Conservation (phyloP, 140 eudicot genomes). For the Stevia rebaudiana region DNA sequence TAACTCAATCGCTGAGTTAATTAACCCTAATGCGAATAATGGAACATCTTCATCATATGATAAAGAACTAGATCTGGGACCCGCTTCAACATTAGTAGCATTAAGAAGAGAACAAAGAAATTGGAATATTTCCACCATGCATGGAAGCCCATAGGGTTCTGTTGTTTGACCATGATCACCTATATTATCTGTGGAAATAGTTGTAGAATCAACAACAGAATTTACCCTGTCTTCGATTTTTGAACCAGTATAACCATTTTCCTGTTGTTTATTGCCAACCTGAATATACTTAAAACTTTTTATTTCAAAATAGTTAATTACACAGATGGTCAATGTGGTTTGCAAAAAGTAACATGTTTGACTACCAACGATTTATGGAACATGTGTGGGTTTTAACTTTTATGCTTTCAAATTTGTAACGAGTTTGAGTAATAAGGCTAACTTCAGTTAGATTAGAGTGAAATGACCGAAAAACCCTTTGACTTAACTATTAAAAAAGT, state of each 20-base stretch:
- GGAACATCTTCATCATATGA: slow-evolving; percentile 87
- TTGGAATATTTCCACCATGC: slow-evolving; percentile 83
- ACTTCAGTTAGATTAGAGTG: too few relatives aligned
- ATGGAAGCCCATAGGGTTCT: slow-evolving; percentile 79
- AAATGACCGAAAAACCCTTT: too few relatives aligned
- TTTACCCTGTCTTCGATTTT: slow-evolving; percentile 3
- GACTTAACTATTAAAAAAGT: too few relatives aligned
- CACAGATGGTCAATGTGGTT: too few relatives aligned
- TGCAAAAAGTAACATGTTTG: too few relatives aligned
- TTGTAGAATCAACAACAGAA: slow-evolving; percentile 6
- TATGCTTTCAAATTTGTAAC: too few relatives aligned
- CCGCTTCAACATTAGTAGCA: slow-evolving; percentile 47
- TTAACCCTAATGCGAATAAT: slow-evolving; percentile 68
- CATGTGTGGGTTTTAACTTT: too few relatives aligned
- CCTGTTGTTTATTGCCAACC: slow-evolving; percentile 21
- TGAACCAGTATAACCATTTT: slow-evolving; percentile 26
- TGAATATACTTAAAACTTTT: slow-evolving; percentile 2
- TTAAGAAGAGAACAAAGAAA: slow-evolving; percentile 73
- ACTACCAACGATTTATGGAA: too few relatives aligned
- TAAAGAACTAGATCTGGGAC: slow-evolving; percentile 52
- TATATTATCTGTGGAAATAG: slow-evolving; percentile 7
- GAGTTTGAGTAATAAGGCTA: too few relatives aligned
- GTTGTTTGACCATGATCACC: slow-evolving; percentile 33
- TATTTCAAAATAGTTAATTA: not conserved
- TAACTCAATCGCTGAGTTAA: slow-evolving; percentile 77